A percentile compares a stretch with the other conserved stretches of the same genome.
Conservation (phyloP, 805 yeast species). For the Groenewaldozyma tartarivorans region DNA sequence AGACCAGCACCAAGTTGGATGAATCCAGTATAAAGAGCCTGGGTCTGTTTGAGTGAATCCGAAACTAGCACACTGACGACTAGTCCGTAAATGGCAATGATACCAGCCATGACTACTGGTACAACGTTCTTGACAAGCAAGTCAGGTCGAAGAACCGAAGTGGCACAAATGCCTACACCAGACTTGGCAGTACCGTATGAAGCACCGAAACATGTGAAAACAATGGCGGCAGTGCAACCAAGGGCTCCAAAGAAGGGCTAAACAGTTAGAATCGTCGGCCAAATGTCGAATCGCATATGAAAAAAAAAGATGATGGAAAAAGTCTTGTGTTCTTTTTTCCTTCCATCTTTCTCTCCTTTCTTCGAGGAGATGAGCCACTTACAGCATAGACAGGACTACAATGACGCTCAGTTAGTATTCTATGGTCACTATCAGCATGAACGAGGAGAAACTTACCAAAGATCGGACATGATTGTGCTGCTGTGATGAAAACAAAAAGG, state of each 20-base stretch:
- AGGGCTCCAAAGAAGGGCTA: constrained; percentile 97
- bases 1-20: constrained; percentile 97
- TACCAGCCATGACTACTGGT: constrained; percentile 99
- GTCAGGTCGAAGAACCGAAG: constrained; percentile 96
- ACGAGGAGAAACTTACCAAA: constrained; percentile 47
- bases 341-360: neutral
- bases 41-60: constrained; percentile 77
- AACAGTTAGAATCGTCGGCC: too few species aligned
- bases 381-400: constrained; percentile 64
- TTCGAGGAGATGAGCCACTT: too few species aligned
- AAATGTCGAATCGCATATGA: too few species aligned
- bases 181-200: constrained; percentile 98
- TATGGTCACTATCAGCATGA: neutral
- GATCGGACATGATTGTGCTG: constrained; percentile 48
- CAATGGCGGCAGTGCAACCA: constrained; percentile 98
- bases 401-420: constrained; percentile 12
- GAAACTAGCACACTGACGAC: constrained; percentile 94
- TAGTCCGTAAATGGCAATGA: constrained; percentile 94
- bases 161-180: constrained; percentile 98
- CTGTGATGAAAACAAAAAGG: too few species aligned
- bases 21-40: constrained; percentile 93
- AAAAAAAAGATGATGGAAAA: neutral
- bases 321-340: neutral
- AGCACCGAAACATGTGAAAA: constrained; percentile 98
- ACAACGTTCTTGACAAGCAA: constrained; percentile 81